Base-by-base conservation (phyloP, 345 rosid species). In the Acer negundo region DNA sequence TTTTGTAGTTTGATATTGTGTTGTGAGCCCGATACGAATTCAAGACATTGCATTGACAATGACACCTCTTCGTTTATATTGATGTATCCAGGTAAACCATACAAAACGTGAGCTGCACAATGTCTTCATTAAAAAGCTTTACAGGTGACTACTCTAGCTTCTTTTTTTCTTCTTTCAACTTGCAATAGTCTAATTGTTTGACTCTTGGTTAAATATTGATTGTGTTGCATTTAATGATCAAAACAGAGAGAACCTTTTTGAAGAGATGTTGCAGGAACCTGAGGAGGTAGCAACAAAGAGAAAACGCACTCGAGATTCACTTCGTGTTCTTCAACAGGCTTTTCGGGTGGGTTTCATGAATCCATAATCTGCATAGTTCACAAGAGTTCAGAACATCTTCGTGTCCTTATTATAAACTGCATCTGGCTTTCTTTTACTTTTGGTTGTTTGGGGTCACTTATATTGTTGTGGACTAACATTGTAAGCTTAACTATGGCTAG, bases 221-320 rank as follows among this genome's bases (percentile, higher is more conserved):
- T 71, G 42, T 47, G 24, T 47, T 73, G n/a, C 40, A 63, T 72
- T 55, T 85, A 20, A 17, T 70, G 63, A 66, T 81, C 77, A 44
- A 73, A 83, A 77, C 90, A 94, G 99, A 75, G 99, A 97, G 76
- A 94, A 93, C 86, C 86, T 97, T 77, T 97, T 97, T 75, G 98
- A 97, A 84, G 98, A 97, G 89, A 91, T 97, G 98, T 79, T 97
- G 81, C 99, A 94, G 89, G 99, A 97, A 83, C 94, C 98, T 73
- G 96, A 89, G 23, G 99, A 93, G 86, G 80, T 97, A 76, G 97
- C 98, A 31, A 70, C 62, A 56, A 94, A 88, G 85, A 90, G 99
- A 87, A 97, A 93, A 80, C 94, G 86, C 61, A 93, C 96, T 3
- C 87, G 93, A 76, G 98, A 94, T 78, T 87, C 91, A 64, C 96